phyloP scores from a whole-genome alignment of 148 eudicot species.

The Euryodendron excelsum region DNA sequence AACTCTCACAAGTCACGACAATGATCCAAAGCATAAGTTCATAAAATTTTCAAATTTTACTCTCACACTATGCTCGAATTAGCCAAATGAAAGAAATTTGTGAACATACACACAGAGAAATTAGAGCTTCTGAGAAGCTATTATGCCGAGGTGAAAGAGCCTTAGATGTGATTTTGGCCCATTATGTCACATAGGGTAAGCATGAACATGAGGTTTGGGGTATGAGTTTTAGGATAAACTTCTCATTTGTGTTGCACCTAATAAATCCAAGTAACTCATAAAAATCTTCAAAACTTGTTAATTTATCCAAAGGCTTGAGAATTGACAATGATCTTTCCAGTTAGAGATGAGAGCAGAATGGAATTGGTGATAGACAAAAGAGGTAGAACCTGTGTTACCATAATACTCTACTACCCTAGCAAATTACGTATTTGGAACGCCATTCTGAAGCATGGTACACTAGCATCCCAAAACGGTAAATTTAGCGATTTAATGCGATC shows the following conservation, averaged over 20 bases:
- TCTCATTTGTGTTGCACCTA: neutral
- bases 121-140: conserved; percentile 1
- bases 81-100: neutral
- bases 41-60: neutral
- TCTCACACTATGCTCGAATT: neutral
- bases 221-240: neutral
- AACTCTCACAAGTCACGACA: neutral
- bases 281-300: neutral
- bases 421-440: no score
- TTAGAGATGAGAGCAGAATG: neutral
- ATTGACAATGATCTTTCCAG: neutral
- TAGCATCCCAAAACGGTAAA: no score
- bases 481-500: no score
- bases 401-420: no score
- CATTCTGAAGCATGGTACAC: no score
- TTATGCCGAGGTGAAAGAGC: neutral
- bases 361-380: neutral
- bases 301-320: neutral
- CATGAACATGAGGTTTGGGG: neutral
- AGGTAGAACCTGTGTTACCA: no score
- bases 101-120: neutral
- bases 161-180: neutral
- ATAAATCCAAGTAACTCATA: neutral
- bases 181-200: neutral
- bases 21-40: neutral